Percentiles rank a stretch among this genome's conserved stretches.
These are phyloP conservation scores for Anisodus acutangulus DNA, from an alignment of 257 asterid species.

Conservation along the genomic window DNA sequence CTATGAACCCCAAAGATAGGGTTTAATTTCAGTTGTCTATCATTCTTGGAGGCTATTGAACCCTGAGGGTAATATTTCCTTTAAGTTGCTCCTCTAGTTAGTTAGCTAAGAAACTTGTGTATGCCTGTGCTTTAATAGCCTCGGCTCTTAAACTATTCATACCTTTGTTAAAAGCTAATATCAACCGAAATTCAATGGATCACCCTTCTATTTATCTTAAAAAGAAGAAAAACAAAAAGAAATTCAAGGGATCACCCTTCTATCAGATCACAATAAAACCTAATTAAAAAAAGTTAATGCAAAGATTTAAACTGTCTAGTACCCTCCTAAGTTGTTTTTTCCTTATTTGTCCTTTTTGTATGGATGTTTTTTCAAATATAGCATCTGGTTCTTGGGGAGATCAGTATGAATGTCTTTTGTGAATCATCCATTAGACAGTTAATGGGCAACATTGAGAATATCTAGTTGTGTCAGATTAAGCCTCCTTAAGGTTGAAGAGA, in stretches of 20 bases:
- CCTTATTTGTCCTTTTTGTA: background rate
- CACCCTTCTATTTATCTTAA: background rate
- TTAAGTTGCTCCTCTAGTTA: background rate
- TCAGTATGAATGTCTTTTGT: background rate
- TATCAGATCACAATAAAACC: background rate
- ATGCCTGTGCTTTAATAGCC: background rate
- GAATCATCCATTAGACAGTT: background rate
- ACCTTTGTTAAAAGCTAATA: background rate
- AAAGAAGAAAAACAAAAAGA: background rate
- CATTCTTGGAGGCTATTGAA: background rate
- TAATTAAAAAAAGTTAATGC: background rate
- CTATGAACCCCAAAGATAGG: background rate
- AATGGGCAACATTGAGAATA: background rate
- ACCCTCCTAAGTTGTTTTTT: background rate
- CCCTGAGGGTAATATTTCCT: background rate
- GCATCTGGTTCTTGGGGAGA: background rate
- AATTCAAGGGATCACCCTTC: background rate
- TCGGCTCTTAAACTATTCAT: background rate
- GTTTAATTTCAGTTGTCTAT: background rate
- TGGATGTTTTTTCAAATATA: background rate
- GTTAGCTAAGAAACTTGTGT: background rate
- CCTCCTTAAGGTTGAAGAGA: background rate
- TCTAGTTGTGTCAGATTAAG: background rate
- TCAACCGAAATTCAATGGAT: background rate
- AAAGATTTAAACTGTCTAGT: background rate